Evolutionary conservation across 2,329 filamentous ascomycete species (phyloP).

Genomic region (Nemania abortiva): DNA sequence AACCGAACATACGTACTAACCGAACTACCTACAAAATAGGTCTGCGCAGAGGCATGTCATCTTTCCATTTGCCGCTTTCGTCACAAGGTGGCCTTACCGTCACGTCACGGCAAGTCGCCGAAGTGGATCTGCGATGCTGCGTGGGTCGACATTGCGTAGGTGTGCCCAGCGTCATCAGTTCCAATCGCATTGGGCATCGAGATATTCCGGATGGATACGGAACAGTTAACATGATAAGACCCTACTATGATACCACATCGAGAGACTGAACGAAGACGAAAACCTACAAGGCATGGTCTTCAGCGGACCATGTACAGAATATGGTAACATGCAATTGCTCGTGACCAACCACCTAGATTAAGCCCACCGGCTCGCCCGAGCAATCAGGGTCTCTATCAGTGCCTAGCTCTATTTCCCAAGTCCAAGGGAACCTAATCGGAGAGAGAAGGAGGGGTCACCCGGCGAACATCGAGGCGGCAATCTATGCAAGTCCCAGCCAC

Average conservation of each 20-base stretch:
- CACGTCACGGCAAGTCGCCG: slow-evolving; percentile 23
- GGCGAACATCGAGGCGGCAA: slow-evolving; percentile 35
- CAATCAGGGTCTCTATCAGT: slow-evolving; percentile 27
- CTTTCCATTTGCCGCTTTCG: slow-evolving; percentile 47
- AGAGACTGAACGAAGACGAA: neutral
- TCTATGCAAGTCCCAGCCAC: slow-evolving; percentile 34
- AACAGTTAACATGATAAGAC: neutral
- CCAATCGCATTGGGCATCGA: slow-evolving; percentile 13
- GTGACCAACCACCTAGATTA: slow-evolving; percentile 22
- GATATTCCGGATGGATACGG: slow-evolving; percentile 3
- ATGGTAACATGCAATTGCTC: slow-evolving; percentile 19
- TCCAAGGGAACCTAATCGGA: slow-evolving; percentile 20
- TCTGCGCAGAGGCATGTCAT: neutral
- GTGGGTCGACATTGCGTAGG: neutral
- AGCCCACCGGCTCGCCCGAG: slow-evolving; percentile 23
- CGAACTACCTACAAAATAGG: no score
- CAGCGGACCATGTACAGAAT: slow-evolving; percentile 13
- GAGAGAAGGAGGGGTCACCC: slow-evolving; percentile 28
- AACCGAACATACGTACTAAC: no score
- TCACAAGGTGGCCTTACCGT: slow-evolving; percentile 42
- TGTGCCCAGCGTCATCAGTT: slow-evolving; percentile 5
- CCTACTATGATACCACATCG: neutral
- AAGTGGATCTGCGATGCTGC: slow-evolving; percentile 19
- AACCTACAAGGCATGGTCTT: slow-evolving; percentile 4
- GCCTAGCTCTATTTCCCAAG: slow-evolving; percentile 28